These are phyloP conservation scores for Babesia gibsoni DNA, from an alignment of 169 alveolate species.

Conservation along the genomic window DNA sequence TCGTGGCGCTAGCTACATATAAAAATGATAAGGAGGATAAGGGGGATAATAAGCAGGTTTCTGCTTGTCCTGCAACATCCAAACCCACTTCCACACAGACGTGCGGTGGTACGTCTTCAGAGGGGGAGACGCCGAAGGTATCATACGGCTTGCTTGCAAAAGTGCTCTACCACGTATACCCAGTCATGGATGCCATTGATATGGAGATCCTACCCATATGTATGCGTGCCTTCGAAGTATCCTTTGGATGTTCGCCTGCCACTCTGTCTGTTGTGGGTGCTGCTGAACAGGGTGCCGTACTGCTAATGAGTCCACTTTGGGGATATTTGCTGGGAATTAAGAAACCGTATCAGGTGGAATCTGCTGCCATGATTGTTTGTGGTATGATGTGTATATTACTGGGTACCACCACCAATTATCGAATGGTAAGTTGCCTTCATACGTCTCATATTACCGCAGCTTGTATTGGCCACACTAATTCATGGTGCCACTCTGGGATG, in stretches of 20 bases:
- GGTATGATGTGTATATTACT: conserved; percentile 81
- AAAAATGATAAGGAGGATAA: no score
- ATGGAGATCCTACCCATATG: background rate
- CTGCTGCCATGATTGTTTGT: conserved; percentile 79
- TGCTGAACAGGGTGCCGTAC: conserved; percentile 81
- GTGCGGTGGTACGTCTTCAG: no score
- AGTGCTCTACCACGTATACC: background rate
- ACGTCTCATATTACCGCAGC: conserved; percentile 5
- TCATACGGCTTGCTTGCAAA: no score
- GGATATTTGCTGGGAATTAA: conserved; percentile 83
- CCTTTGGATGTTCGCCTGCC: conserved; percentile 78
- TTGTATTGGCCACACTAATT: conserved; percentile 9
- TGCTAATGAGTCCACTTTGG: conserved; percentile 85
- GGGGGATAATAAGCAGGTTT: no score
- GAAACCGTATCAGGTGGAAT: conserved; percentile 81
- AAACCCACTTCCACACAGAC: no score
- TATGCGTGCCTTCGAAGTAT: conserved; percentile 85
- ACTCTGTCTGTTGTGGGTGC: conserved; percentile 76
- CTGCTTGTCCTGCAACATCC: no score
- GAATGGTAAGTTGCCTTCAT: conserved; percentile 11
- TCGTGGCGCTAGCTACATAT: no score
- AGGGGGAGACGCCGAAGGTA: no score
- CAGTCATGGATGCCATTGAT: conserved; percentile 13
- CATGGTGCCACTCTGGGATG: conserved; percentile 49
- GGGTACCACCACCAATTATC: conserved; percentile 38